Evolutionary conservation across 2,329 filamentous ascomycete species (phyloP), one percentile per base, ranked within the genome.

Genomic region (Fusarium newnesense): DNA sequence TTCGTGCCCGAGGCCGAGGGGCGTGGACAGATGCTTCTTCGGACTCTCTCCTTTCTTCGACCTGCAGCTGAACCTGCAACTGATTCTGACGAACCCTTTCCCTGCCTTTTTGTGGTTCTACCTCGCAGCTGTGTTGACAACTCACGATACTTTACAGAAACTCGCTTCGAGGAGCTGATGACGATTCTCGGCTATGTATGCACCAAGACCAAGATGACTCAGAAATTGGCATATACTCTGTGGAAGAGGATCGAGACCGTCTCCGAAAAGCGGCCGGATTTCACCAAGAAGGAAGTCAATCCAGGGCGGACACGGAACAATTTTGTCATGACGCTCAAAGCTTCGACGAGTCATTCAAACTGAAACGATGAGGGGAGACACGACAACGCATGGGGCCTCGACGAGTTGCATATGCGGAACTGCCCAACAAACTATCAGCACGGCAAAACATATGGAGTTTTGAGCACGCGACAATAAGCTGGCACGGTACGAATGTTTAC

Each of bases 181-280:
- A 80, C 81, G 7, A 89, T 88, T 53, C 82, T 99, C 42, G 95
- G 96, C 3, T 98, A 95, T 80, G 81, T 81, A 18, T 82, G 91
- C 76, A 80, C 87, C 15, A 85, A 89, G 76, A 88, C 86, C 73
- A 98, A 97, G 83, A 85, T 90, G 73, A 96, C 94, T 3, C 87
- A 92, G 49, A 97, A 97, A 82, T 85, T 99, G 57, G 90, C 94
- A 28, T 98, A 97, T 81, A 95, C 95, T 72, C 86, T 98, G n/a
- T 98, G 95, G 93, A 89, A 84, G 74, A 87, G 88, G 67, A 80
- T 72, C 11, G 75, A 74, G 9, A 36, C 67, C n/a, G 46, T 61
- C 34, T 50, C 70, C 54, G 58, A 66, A 24, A 64, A 43, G 53
- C 64, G 65, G 13, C 42, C 69, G 30, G 67, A 71, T 24, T 81